Base-by-base conservation (phyloP, 768 basidiomycete genomes). In the Naganishia kalamii region DNA sequence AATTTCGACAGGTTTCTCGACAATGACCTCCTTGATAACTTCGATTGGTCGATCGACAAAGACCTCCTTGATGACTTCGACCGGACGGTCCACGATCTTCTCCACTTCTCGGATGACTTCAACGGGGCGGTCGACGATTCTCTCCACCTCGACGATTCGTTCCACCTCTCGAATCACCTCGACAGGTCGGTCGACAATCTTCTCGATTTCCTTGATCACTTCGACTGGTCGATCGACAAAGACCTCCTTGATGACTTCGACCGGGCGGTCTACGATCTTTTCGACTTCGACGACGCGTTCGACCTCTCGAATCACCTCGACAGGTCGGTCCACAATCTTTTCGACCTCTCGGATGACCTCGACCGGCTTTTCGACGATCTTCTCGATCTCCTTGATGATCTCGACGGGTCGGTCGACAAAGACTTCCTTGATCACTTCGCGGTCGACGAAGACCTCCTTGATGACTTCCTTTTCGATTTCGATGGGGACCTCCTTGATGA, bases 151-250 rank as follows among this genome's bases (percentile, higher is more conserved):
- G 5, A 77, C 70, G 54, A 75, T 69, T 52, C 69, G 72, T 54
- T 77, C 74, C 23, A 79, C 74, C 65, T 75, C 70, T 47, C 57
- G 35, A 10, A 70, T 68, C 17, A 72, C 60, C 47, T 75, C 73
- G 30, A 66, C 67, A 29, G 48, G 52, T 49, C 25, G 59, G 48
- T 74, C 69, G 33, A 73, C 72, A 17, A 70, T 70, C 49, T 57
- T 43, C n/a, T 64, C 46, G 6, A 72, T 73, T 63, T 75, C 74
- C 11, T 71, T 70, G 37, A n/a, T 40, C 21, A 63, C 52, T 41
- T 66, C 65, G 37, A 51, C 59, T 17, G 68, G 54, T 59, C 66
- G 65, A 50, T 75, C 69, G 51, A 69, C 72, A 52, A 76, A 73
- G 29, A 79, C 74, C 65, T 75, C 70, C 51, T 61, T 44, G 11